These are phyloP conservation scores for Endoconidiophora laricicola DNA, from an alignment of 2,329 filamentous ascomycete genomes.

Conservation along the genomic window DNA sequence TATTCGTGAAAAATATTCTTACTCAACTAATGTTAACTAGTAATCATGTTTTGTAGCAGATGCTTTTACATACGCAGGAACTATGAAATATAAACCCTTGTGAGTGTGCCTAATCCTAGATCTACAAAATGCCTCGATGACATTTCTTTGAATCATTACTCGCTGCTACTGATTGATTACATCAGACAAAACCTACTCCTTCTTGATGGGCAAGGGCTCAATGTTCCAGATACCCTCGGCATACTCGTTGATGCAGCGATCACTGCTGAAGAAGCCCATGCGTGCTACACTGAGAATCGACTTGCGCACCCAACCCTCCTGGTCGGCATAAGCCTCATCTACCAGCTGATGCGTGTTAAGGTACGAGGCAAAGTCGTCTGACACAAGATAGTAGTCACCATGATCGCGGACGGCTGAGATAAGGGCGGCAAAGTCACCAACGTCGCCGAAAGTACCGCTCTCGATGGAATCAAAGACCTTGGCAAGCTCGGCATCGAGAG, in stretches of 20 bases:
- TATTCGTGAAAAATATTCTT: too few relatives aligned
- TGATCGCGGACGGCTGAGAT: conserved; percentile 77
- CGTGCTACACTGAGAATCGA: conserved; percentile 72
- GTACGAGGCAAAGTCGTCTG: conserved; percentile 94
- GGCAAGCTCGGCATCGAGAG: conserved; percentile 56
- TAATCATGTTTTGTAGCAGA: too few relatives aligned
- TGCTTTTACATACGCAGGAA: too few relatives aligned
- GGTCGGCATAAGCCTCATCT: conserved; percentile 80
- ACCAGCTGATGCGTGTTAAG: conserved; percentile 79
- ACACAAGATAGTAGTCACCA: conserved; percentile 94
- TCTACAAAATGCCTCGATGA: too few relatives aligned
- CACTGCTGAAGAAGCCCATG: conserved; percentile 96
- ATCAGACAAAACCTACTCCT: too few relatives aligned
- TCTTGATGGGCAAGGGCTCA: conserved; percentile 44
- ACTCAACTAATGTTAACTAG: too few relatives aligned
- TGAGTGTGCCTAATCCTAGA: too few relatives aligned
- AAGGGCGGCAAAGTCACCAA: conserved; percentile 63
- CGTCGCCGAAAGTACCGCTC: conserved; percentile 63
- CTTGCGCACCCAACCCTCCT: conserved; percentile 85
- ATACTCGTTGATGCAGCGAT: conserved; percentile 93
- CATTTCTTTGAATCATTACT: too few relatives aligned
- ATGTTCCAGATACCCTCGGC: conserved; percentile 96
- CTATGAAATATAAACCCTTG: too few relatives aligned
- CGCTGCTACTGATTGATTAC: too few relatives aligned
- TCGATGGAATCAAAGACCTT: conserved; percentile 76